Conservation (phyloP, 305 asterid species). For the Withania somnifera region DNA sequence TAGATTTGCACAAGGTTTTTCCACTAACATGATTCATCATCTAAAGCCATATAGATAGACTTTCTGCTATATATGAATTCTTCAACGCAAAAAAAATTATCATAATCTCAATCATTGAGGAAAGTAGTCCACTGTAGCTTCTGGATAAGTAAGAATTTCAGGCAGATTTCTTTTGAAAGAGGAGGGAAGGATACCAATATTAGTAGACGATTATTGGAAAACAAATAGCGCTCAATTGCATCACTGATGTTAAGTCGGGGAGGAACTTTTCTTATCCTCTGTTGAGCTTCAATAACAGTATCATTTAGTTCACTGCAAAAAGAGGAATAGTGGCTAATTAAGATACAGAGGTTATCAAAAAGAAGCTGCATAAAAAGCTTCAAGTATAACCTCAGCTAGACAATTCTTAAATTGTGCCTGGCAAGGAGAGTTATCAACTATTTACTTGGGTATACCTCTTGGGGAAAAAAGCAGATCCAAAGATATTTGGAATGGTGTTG, state of each 20-base stretch:
- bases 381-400: not conserved
- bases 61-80: not conserved
- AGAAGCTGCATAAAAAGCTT: not conserved
- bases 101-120: not conserved
- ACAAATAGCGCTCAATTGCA: constrained; percentile 48
- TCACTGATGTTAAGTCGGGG: constrained; percentile 52
- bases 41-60: not conserved
- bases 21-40: not conserved
- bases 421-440: not conserved
- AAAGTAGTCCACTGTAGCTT: not conserved
- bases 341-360: not conserved
- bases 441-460: not conserved
- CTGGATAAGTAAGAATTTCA: not conserved
- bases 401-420: not conserved
- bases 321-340: not conserved
- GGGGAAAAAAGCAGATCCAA: not conserved
- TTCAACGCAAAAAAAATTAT: not conserved
- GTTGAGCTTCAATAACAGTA: constrained; percentile 89
- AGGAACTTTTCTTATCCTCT: constrained; percentile 66
- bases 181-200: constrained; percentile 44
- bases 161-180: not conserved
- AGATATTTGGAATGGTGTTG: not conserved
- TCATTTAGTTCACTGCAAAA: constrained; percentile 86
- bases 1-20: not conserved
- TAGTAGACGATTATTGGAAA: constrained; percentile 73